Percentiles rank a stretch among this genome's conserved stretches.
phyloP scores from a whole-genome alignment of 179 eudicot genomes.

The Heliamphora ciliata region DNA sequence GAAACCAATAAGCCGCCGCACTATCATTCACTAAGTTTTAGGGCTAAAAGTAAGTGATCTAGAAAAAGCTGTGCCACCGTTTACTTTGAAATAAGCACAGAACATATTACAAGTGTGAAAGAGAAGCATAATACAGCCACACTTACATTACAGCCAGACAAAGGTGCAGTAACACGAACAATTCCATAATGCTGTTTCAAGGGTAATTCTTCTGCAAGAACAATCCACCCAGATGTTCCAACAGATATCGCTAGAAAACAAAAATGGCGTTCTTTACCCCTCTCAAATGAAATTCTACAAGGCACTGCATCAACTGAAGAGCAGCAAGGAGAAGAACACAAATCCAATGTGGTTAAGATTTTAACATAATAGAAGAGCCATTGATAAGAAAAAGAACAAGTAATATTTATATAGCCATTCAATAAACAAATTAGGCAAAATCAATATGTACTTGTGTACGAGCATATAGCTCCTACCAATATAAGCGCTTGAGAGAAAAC shows the following conservation, averaged over 20 bases:
- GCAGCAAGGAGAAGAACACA: conserved; percentile 8
- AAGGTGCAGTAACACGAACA: conserved; percentile 84
- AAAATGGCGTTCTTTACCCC: conserved; percentile 90
- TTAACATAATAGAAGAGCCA: background rate
- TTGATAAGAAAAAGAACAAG: background rate
- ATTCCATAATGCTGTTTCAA: conserved; percentile 47
- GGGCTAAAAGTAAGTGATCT: too few relatives aligned
- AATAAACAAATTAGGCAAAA: background rate
- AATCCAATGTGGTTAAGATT: background rate
- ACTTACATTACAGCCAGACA: conserved; percentile 83
- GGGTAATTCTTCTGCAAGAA: conserved; percentile 77
- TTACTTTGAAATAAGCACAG: background rate
- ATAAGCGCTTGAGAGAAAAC: conserved; percentile 21
- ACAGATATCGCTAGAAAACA: conserved; percentile 56
- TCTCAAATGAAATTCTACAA: conserved; percentile 93
- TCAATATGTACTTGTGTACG: background rate
- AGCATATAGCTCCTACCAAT: background rate
- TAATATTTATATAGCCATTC: background rate
- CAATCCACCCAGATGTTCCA: conserved; percentile 76
- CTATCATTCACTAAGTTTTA: too few relatives aligned
- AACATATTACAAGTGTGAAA: background rate
- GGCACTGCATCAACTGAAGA: conserved; percentile 81
- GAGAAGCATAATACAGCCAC: conserved; percentile 1
- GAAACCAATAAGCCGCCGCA: too few relatives aligned
- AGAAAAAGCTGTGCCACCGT: background rate